Conservation (phyloP, 169 alveolate genomes). For the Haemoproteus tartakovskyi region DNA sequence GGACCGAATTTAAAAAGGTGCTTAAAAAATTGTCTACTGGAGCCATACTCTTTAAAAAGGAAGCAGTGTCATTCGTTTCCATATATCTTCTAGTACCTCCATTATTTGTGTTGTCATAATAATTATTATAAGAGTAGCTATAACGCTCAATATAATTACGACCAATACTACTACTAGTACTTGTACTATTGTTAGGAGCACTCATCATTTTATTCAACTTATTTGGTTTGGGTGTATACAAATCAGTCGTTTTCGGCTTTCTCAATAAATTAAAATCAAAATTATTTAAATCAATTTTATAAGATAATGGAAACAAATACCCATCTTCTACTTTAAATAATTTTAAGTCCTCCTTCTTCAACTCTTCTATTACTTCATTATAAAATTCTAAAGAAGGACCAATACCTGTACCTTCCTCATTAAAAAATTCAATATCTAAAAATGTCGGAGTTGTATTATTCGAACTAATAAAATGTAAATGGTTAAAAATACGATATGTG, state of each 20-base stretch:
- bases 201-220: not conserved
- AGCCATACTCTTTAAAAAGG: too few species aligned
- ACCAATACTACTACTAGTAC: not conserved
- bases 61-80: too few species aligned
- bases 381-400: constrained; percentile 79
- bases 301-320: constrained; percentile 47
- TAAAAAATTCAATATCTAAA: constrained; percentile 64
- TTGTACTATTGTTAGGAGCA: not conserved
- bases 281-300: constrained; percentile 57
- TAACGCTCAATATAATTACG: not conserved
- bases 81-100: too few species aligned
- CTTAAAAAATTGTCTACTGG: too few species aligned
- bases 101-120: too few species aligned
- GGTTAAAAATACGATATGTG: constrained; percentile 56
- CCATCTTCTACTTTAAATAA: constrained; percentile 49
- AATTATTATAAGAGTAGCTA: not conserved
- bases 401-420: constrained; percentile 77
- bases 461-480: constrained; percentile 60
- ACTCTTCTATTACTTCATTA: constrained; percentile 69
- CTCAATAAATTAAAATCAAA: constrained; percentile 53
- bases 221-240: constrained; percentile 2
- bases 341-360: constrained; percentile 58
- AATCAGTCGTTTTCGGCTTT: constrained; percentile 32
- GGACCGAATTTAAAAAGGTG: too few species aligned
- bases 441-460: constrained; percentile 39